These are phyloP conservation scores for Entophlyctis luteolus DNA, from an alignment of 192 early-diverging fungal genomes.

Conservation along the genomic window DNA sequence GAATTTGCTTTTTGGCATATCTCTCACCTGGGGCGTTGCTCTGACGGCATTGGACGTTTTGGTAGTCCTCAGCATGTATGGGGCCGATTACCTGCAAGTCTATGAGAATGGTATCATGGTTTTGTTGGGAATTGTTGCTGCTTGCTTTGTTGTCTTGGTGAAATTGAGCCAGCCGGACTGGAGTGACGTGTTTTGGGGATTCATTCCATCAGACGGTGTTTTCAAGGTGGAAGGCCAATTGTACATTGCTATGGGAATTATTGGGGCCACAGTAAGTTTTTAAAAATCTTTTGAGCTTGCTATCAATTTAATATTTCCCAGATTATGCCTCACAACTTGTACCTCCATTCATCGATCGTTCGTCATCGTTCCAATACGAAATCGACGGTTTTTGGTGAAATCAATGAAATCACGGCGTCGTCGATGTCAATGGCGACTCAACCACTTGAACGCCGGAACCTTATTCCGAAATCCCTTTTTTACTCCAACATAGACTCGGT, in stretches of 20 bases:
- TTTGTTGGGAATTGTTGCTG: constrained; percentile 57
- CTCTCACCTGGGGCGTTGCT: constrained; percentile 69
- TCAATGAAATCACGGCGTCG: not conserved
- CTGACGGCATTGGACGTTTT: constrained; percentile 73
- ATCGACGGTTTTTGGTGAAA: constrained; percentile 30
- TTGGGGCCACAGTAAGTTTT: constrained; percentile 72
- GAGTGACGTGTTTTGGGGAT: constrained; percentile 63
- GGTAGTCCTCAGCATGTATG: constrained; percentile 60
- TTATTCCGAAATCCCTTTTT: constrained; percentile 42
- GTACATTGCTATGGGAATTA: constrained; percentile 74
- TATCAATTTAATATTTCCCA: not conserved
- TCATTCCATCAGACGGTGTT: constrained; percentile 49
- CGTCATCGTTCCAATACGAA: constrained; percentile 49
- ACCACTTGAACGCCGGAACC: constrained; percentile 4
- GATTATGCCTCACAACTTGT: constrained; percentile 86
- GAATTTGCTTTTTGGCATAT: constrained; percentile 68
- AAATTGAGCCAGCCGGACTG: constrained; percentile 54
- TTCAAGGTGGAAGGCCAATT: constrained; percentile 56
- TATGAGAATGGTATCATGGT: constrained; percentile 70
- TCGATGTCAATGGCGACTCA: not conserved
- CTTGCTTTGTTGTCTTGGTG: constrained; percentile 66
- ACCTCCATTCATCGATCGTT: constrained; percentile 73
- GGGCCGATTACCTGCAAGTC: constrained; percentile 53
- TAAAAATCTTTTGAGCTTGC: not conserved
- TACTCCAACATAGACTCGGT: constrained; percentile 64